Evolutionary conservation across 805 yeast species (phyloP), one percentile per base, ranked within the genome.

Genomic region (Ogataea populi-albae): DNA sequence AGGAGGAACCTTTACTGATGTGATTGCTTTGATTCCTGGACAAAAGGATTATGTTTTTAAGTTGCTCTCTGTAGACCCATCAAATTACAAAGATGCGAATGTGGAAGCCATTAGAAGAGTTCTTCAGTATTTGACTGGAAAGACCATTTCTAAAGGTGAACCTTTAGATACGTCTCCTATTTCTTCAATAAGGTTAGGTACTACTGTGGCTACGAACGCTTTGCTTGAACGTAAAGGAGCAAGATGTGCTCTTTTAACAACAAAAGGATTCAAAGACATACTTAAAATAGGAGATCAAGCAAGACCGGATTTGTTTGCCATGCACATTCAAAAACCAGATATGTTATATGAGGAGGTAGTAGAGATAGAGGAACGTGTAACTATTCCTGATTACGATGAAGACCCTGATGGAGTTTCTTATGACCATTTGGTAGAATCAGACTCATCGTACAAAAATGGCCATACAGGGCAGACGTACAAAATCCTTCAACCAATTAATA

Each of bases 1-100:
- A 40, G 96, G 96, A 43, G 96, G 97, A 34, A 88, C 97, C 1
- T 88, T 88, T 63, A 86, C 95, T 1, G 96, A 86, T 51, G 68
- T 81, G 57, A 59, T 77, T 40, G 62, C 86, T 66, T 52, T 68
- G 8, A 70, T 69, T 26, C 60, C 70, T 42, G 62, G 60, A 18
- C 67, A 69, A 23, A 72, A 69, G 26, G 88, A 82, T 50, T 68
- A 73, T 26, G 77, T 84, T 2, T 69, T 88, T 55, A 89, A 88
- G 58, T 62, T 88, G 19, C 66, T 89, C 14, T 86, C 95, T 0
- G 95, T 85, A 3, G 96, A 88, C 51, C 95, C 96, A 1, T 64
- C 69, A 15, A 88, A 88, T 60, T 88, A 88, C 55, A 63, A 68
- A 2, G 53, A 48, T 42, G 51, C 53, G 9, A 49, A 50, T 17